These are phyloP conservation scores for Clonostachys rhizophaga DNA, from an alignment of 2,329 filamentous ascomycete genomes.

Conservation along the genomic window DNA sequence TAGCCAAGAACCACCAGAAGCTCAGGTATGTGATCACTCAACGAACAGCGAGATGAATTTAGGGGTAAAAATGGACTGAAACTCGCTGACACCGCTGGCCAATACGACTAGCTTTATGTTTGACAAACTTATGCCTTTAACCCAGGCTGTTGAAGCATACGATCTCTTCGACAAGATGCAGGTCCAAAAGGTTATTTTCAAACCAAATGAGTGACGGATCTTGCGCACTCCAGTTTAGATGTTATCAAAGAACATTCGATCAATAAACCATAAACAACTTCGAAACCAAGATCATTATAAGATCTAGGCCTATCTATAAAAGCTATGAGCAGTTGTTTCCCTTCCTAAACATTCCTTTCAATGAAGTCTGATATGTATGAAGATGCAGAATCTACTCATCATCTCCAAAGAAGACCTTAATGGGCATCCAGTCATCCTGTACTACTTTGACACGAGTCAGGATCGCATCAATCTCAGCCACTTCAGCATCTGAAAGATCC, in stretches of 20 bases:
- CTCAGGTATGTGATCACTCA: constrained; percentile 49
- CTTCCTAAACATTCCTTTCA: no score
- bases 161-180: constrained; percentile 66
- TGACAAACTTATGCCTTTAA: constrained; percentile 68
- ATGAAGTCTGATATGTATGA: no score
- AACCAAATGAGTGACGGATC: constrained; percentile 23
- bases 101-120: constrained; percentile 61
- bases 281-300: no score
- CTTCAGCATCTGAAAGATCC: no score
- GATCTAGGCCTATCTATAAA: no score
- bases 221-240: not conserved
- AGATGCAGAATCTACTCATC: constrained; percentile 53
- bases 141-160: constrained; percentile 63
- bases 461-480: constrained; percentile 31
- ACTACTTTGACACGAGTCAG: constrained; percentile 80
- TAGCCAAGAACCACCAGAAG: constrained; percentile 62
- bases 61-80: no score
- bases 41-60: not conserved
- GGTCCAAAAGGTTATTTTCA: constrained; percentile 70
- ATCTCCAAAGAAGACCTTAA: constrained; percentile 80
- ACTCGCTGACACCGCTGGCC: not conserved
- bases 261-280: no score
- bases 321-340: no score
- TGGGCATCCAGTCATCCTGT: constrained; percentile 66
- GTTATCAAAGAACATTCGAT: no score